These are phyloP conservation scores for Gillenia trifoliata DNA, from an alignment of 306 rosid genomes.

Conservation along the genomic window DNA sequence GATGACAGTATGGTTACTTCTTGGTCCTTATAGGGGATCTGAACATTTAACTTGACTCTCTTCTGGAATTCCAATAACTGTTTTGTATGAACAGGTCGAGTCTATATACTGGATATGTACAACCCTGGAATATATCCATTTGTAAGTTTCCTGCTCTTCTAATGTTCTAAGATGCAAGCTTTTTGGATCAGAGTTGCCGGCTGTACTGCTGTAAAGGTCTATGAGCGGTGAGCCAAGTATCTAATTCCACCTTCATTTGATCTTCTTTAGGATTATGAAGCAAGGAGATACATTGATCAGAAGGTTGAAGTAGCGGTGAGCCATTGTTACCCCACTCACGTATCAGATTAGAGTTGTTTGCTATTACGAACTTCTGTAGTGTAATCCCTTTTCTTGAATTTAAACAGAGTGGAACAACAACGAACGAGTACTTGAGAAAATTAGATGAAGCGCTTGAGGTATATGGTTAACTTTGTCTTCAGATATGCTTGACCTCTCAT, in stretches of 20 bases:
- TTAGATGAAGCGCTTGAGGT: conserved; percentile 87
- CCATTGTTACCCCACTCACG: conserved; percentile 4
- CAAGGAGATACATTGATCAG: conserved; percentile 74
- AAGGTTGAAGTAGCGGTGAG: conserved; percentile 81
- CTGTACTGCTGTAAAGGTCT: not conserved
- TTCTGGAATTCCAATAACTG: conserved; percentile 8
- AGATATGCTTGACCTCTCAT: not conserved
- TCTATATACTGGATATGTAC: conserved; percentile 83
- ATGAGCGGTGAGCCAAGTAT: not conserved
- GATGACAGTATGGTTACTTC: conserved; percentile 57
- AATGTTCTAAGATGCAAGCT: not conserved
- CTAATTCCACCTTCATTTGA: not conserved
- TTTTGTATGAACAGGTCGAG: conserved; percentile 56
- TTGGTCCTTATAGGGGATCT: conserved; percentile 14
- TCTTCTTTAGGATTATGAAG: conserved; percentile 65
- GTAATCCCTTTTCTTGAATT: conserved; percentile 10
- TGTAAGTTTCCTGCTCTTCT: conserved; percentile 42
- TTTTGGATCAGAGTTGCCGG: not conserved
- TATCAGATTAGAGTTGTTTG: conserved; percentile 19
- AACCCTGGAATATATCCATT: conserved; percentile 90
- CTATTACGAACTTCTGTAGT: conserved; percentile 1
- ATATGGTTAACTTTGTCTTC: conserved; percentile 4
- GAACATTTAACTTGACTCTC: conserved; percentile 11
- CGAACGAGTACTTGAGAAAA: conserved; percentile 67
- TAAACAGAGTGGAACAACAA: conserved; percentile 68